Evolutionary conservation across 306 rosid species (phyloP).

Genomic region (Ochetophila trinervis): DNA sequence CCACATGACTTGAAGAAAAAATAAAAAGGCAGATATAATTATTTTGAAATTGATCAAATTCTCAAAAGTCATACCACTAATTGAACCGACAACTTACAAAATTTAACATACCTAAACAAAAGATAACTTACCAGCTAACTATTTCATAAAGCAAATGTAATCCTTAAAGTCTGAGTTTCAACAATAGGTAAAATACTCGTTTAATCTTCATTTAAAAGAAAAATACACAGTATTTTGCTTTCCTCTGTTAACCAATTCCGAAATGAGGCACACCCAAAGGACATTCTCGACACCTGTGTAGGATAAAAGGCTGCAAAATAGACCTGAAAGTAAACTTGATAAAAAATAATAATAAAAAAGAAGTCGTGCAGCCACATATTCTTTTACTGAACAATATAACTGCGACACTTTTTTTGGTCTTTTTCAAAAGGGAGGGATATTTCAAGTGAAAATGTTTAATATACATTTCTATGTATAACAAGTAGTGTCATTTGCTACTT

Average conservation of each 20-base stretch:
- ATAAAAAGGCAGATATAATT: no score
- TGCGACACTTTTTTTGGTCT: not conserved
- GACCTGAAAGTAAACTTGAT: not conserved
- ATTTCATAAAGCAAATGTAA: no score
- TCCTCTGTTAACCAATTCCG: not conserved
- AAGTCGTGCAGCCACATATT: constrained; percentile 2
- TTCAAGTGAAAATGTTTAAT: no score
- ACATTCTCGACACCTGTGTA: not conserved
- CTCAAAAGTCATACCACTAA: no score
- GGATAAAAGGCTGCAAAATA: not conserved
- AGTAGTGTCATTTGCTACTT: constrained; percentile 2
- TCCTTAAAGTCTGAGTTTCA: not conserved
- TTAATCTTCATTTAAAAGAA: not conserved
- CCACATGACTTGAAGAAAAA: no score
- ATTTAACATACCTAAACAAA: no score
- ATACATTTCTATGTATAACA: not conserved
- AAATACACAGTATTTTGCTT: not conserved
- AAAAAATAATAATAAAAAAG: no score
- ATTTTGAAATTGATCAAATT: no score
- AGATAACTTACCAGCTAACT: no score
- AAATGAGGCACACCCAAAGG: not conserved
- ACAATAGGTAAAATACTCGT: not conserved
- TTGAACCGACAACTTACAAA: no score
- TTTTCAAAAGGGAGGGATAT: not conserved
- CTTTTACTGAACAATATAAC: not conserved